Conservation (phyloP, 2,329 filamentous ascomycete species). For the Pestalotiopsis sp. region DNA sequence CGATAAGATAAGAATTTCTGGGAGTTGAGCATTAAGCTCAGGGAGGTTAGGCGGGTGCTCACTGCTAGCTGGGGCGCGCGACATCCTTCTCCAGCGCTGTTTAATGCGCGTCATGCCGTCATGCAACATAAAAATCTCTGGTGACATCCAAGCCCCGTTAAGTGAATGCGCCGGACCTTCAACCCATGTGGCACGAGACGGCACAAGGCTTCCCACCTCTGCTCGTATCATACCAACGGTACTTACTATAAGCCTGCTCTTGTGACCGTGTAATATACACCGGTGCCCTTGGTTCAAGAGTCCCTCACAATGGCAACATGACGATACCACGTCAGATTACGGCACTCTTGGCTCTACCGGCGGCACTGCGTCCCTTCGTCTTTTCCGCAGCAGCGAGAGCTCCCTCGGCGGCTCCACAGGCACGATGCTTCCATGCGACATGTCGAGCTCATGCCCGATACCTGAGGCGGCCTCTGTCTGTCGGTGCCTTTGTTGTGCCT, state of each 20-base stretch:
- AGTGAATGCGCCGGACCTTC: conserved; percentile 2
- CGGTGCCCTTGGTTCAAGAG: not conserved
- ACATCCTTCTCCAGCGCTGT: not conserved
- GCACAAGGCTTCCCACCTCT: not conserved
- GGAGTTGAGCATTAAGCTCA: not conserved
- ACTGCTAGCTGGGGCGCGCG: not conserved
- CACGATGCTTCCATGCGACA: conserved; percentile 9
- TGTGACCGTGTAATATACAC: not conserved
- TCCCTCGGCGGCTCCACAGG: not conserved
- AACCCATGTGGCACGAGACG: not conserved
- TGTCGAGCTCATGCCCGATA: conserved; percentile 4
- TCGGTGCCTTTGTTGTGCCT: conserved; percentile 31
- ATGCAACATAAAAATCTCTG: conserved; percentile 3
- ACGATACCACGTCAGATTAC: conserved; percentile 24
- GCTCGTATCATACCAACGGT: not conserved
- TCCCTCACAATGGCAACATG: not conserved
- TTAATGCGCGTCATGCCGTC: conserved; percentile 4
- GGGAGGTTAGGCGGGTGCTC: too few species aligned
- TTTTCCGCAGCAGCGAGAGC: conserved; percentile 17
- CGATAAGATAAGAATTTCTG: conserved; percentile 6
- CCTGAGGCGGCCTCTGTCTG: conserved; percentile 20
- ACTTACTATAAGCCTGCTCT: not conserved
- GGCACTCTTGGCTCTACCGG: conserved; percentile 29
- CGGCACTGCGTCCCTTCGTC: conserved; percentile 26
- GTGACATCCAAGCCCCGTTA: not conserved